phyloP scores from a whole-genome alignment of 345 rosid genomes.

The Turnera subulata region DNA sequence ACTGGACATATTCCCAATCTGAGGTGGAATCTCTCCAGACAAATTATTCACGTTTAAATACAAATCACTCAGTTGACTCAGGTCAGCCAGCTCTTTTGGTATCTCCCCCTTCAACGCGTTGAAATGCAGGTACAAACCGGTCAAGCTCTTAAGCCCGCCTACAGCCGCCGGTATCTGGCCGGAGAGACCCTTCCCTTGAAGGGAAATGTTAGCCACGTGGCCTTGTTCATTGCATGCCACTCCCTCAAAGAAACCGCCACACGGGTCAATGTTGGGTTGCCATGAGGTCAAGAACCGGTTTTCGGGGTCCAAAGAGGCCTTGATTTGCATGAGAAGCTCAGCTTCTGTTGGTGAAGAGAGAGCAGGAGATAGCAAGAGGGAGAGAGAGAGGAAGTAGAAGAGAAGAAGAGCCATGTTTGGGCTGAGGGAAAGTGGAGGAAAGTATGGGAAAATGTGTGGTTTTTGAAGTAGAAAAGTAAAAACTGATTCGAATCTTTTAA shows the following conservation, averaged over 20 bases:
- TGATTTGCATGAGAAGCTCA: constrained; percentile 62
- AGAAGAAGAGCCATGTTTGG: constrained; percentile 43
- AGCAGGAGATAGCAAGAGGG: constrained; percentile 25
- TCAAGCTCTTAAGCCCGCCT: constrained; percentile 68
- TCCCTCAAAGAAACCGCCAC: constrained; percentile 65
- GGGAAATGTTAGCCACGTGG: constrained; percentile 74
- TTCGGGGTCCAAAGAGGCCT: constrained; percentile 76
- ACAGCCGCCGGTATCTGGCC: constrained; percentile 75
- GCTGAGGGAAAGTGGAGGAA: constrained; percentile 26
- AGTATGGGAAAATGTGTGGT: constrained; percentile 22
- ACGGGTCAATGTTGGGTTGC: constrained; percentile 52
- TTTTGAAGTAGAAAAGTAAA: background rate
- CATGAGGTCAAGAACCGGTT: constrained; percentile 68
- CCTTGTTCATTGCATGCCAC: constrained; percentile 76
- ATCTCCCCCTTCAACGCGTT: constrained; percentile 68
- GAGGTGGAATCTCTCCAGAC: constrained; percentile 70
- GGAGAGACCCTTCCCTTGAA: constrained; percentile 82
- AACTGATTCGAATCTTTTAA: background rate
- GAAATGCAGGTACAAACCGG: constrained; percentile 89
- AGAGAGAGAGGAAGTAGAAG: constrained; percentile 28
- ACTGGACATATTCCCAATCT: constrained; percentile 58
- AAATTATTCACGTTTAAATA: constrained; percentile 84
- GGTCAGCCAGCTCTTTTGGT: constrained; percentile 63
- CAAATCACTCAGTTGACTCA: constrained; percentile 63
- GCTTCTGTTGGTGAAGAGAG: constrained; percentile 51